These are phyloP conservation scores for Fusarium avenaceum DNA, from an alignment of 2,329 filamentous ascomycete species.

Conservation along the genomic window DNA sequence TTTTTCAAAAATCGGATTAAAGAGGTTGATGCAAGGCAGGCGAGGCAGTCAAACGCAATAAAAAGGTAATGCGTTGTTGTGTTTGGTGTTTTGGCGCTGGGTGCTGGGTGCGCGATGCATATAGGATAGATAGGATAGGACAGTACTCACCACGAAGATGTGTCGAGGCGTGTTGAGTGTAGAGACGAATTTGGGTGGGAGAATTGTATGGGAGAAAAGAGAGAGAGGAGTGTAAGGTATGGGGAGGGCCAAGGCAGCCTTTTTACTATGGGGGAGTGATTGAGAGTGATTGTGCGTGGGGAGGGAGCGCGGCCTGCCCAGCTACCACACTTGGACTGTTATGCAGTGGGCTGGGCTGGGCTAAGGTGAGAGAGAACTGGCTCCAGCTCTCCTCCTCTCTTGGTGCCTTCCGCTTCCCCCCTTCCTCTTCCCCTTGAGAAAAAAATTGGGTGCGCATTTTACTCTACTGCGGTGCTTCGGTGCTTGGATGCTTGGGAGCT, in stretches of 20 bases:
- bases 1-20: slow-evolving; percentile 37
- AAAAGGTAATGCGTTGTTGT: slow-evolving; percentile 54
- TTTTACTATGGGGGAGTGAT: slow-evolving; percentile 77
- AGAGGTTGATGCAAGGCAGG: slow-evolving; percentile 25
- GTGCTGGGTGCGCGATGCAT: slow-evolving; percentile 48
- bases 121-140: slow-evolving; percentile 29
- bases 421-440: slow-evolving; percentile 34
- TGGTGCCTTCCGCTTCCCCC: slow-evolving; percentile 19
- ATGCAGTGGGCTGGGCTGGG: slow-evolving; percentile 38
- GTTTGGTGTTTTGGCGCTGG: slow-evolving; percentile 53
- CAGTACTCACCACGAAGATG: slow-evolving; percentile 66
- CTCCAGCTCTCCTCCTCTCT: slow-evolving; percentile 3
- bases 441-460: slow-evolving; percentile 49
- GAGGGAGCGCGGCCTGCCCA: slow-evolving; percentile 50
- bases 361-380: slow-evolving; percentile 37
- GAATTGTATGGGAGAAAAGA: slow-evolving; percentile 74
- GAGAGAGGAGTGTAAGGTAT: slow-evolving; percentile 67
- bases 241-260: slow-evolving; percentile 67
- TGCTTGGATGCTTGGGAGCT: slow-evolving; percentile 3
- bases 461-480: slow-evolving; percentile 39
- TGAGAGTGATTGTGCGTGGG: slow-evolving; percentile 71
- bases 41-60: slow-evolving; percentile 43
- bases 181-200: slow-evolving; percentile 65
- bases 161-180: slow-evolving; percentile 58
- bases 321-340: slow-evolving; percentile 49